Evolutionary conservation across 139 green algal species (phyloP).

Genomic region (Prasinococcaceae sp.): DNA sequence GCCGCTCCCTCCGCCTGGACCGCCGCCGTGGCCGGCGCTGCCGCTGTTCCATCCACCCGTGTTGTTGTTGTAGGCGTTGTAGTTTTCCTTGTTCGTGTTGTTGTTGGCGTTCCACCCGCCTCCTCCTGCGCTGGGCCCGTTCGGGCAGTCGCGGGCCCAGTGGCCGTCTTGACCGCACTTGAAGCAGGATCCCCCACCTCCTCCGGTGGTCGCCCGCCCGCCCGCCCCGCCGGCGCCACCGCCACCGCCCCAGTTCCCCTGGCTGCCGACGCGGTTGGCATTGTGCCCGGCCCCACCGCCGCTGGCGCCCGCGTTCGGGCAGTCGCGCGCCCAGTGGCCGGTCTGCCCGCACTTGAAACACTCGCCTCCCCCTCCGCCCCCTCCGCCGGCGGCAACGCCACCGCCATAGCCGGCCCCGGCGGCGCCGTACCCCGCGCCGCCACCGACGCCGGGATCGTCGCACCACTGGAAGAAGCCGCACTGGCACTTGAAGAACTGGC

Average conservation of each 20-base stretch:
- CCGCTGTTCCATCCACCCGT: no score
- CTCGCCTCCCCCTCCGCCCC: slow-evolving; percentile 5
- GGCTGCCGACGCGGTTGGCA: not conserved
- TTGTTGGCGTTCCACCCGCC: no score
- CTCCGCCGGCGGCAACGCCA: not conserved
- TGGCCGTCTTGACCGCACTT: slow-evolving; percentile 28
- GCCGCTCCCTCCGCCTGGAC: no score
- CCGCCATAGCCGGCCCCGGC: not conserved
- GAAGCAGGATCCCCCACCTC: slow-evolving; percentile 18
- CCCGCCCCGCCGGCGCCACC: slow-evolving; percentile 7
- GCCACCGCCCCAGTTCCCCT: slow-evolving; percentile 4
- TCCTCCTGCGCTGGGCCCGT: no score
- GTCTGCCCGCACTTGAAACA: slow-evolving; percentile 28
- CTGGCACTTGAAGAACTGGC: no score
- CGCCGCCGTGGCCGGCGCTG: no score
- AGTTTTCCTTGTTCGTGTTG: no score
- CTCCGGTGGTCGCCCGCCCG: not conserved
- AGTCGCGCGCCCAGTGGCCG: slow-evolving; percentile 29
- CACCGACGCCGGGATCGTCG: no score
- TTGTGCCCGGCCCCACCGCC: slow-evolving; percentile 11
- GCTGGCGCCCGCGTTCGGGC: slow-evolving; percentile 11
- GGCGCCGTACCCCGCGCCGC: not conserved
- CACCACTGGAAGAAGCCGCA: no score
- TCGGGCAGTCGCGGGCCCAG: slow-evolving; percentile 29
- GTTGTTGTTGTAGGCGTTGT: no score